phyloP scores from a whole-genome alignment of 1,284 basidiomycete species.

The Puccinia novopanici region DNA sequence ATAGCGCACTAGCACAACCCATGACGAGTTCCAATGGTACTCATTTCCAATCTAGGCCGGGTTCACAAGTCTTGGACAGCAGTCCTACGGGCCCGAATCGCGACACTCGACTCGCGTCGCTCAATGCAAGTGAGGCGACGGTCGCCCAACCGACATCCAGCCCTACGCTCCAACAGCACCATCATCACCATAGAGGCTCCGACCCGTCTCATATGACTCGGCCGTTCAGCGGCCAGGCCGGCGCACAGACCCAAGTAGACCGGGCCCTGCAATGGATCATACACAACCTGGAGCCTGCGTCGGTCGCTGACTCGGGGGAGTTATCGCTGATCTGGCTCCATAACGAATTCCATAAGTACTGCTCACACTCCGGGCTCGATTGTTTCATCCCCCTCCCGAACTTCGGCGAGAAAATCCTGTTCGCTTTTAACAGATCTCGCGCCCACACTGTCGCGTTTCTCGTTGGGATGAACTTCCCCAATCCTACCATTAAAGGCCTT shows the following conservation, averaged over 20 bases:
- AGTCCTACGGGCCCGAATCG: background rate
- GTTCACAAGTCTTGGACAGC: background rate
- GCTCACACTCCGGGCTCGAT: background rate
- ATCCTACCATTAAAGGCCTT: background rate
- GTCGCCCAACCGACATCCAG: background rate
- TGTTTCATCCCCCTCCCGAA: background rate
- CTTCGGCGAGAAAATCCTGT: background rate
- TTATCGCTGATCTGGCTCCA: background rate
- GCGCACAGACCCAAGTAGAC: background rate
- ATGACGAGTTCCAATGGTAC: constrained; percentile 6
- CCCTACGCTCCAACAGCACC: background rate
- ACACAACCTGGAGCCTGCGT: background rate
- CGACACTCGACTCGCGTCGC: background rate
- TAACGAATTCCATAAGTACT: background rate
- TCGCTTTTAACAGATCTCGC: background rate
- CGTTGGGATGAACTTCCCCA: background rate
- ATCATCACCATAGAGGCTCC: background rate
- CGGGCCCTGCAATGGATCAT: background rate
- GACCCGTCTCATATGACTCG: background rate
- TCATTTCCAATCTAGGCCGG: background rate
- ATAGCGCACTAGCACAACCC: background rate
- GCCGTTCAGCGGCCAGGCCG: background rate
- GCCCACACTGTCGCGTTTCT: background rate
- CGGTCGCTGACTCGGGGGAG: background rate
- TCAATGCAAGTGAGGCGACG: background rate